These are phyloP conservation scores for Papiliotrema laurentii DNA, from an alignment of 1,284 basidiomycete genomes.

Conservation along the genomic window DNA sequence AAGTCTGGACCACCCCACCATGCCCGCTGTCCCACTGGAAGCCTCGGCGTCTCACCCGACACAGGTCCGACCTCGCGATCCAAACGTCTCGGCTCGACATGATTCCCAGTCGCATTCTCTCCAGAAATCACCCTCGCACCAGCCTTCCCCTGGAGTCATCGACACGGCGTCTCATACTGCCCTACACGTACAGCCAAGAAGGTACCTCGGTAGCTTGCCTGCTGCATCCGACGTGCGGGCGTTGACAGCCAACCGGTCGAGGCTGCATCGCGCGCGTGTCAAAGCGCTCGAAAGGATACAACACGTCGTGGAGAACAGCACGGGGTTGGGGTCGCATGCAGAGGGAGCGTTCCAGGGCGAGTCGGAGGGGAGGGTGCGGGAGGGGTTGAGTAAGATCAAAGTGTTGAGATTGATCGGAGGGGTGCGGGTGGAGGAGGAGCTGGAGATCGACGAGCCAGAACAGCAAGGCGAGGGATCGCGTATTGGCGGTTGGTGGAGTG, in stretches of 20 bases:
- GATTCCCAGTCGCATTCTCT: background rate
- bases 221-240: conserved; percentile 21
- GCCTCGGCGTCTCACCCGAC: background rate
- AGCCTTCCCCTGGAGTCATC: conserved; percentile 31
- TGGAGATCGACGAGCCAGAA: conserved; percentile 2
- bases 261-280: conserved; percentile 13
- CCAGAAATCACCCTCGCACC: conserved; percentile 2
- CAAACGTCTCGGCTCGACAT: background rate
- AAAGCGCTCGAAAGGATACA: conserved; percentile 11
- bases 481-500: too few species aligned
- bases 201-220: conserved; percentile 34
- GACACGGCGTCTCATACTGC: conserved; percentile 18
- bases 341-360: background rate
- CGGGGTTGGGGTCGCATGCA: too few species aligned
- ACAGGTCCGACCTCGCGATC: background rate
- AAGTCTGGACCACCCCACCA: too few species aligned
- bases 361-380: background rate
- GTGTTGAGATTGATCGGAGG: background rate
- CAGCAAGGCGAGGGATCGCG: conserved; percentile 16
- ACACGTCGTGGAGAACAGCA: conserved; percentile 2
- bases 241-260: conserved; percentile 14
- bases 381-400: conserved; percentile 1
- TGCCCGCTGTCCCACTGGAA: background rate
- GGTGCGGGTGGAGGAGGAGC: conserved; percentile 1
- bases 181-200: conserved; percentile 28